These are phyloP conservation scores for Botrytis sinoallii DNA, from an alignment of 2,329 filamentous ascomycete species.

Conservation along the genomic window DNA sequence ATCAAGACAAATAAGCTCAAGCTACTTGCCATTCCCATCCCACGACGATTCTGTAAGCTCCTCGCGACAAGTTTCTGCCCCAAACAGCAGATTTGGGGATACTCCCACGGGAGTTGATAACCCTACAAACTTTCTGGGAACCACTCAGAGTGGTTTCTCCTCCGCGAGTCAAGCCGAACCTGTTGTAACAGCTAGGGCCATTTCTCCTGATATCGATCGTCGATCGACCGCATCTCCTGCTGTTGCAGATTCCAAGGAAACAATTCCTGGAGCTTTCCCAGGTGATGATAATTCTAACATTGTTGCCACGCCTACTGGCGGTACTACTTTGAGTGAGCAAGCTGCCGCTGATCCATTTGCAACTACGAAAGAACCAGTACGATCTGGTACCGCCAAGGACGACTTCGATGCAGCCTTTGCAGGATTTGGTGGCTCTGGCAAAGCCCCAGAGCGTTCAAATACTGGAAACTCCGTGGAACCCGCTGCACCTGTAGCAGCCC, in stretches of 20 bases:
- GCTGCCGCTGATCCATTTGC: conserved; percentile 52
- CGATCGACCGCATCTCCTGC: conserved; percentile 35
- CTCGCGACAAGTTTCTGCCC: conserved; percentile 74
- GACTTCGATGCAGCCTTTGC: conserved; percentile 87
- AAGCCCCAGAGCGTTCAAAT: conserved; percentile 49
- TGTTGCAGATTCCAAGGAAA: conserved; percentile 37
- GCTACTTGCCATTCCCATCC: conserved; percentile 67
- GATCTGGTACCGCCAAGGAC: conserved; percentile 57
- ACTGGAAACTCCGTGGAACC: conserved; percentile 41
- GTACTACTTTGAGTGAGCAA: conserved; percentile 47
- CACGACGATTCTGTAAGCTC: conserved; percentile 68
- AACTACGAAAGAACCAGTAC: conserved; percentile 49
- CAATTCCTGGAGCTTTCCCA: conserved; percentile 53
- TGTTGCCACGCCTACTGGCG: conserved; percentile 47
- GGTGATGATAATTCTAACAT: conserved; percentile 46
- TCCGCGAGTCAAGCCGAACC: conserved; percentile 26
- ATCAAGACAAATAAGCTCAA: conserved; percentile 74
- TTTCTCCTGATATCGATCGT: conserved; percentile 35
- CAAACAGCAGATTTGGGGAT: conserved; percentile 63
- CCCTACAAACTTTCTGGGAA: conserved; percentile 39
- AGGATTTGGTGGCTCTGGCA: conserved; percentile 56
- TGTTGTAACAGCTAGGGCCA: conserved; percentile 28
- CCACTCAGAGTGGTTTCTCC: conserved; percentile 36
- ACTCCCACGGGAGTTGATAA: conserved; percentile 39
- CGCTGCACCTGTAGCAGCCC: conserved; percentile 41